Evolutionary conservation across 2,329 filamentous ascomycete genomes (phyloP), one percentile per base, ranked within the genome.

Genomic region (Apiospora kogelbergensis): DNA sequence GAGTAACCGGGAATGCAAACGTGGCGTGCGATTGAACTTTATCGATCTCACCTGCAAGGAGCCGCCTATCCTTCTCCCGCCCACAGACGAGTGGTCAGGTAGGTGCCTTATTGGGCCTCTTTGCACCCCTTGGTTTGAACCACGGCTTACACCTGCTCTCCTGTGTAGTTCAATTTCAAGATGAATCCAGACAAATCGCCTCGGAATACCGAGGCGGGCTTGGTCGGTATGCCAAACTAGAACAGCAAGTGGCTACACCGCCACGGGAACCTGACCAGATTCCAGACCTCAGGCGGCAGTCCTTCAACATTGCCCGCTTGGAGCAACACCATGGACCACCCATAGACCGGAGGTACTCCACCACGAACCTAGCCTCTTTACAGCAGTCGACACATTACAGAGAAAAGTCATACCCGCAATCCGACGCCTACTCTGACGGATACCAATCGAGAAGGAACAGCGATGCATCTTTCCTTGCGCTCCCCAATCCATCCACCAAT

Each of bases 111-210:
- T 1, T 15, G 1, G n/a, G 20, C 30, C 20, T 10, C n/a, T 60
- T n/a, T 37, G 17, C n/a, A 45, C 20, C 22, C 26, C 22, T 53
- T 3, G 3, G 17, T 22, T 37, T 26, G 26, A 65, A 6, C 53
- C 7, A 26, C 66, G 30, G 3, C 65, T 60, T 60, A 60, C 9
- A 60, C 30, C 11, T 30, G 13, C 17, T 60, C 20, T 20, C 37
- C 53, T 60, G 40, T 26, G 11, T 78, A 87, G 89, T 98, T 17
- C 86, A 89, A 67, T 98, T 98, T 74, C 87, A 92, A 75, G 95
- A 98, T 77, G 94, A 98, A 78, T 98, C 95, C 26, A 88, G 94
- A 40, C 87, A 92, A 63, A 97, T 98, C 78, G 95, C 95, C 7
- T 95, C 93, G 0, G 94, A 97, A 78, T 98, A 98, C 78, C 86